Evolutionary conservation across 2,329 filamentous ascomycete genomes (phyloP).

Genomic region (Cadophora malorum): DNA sequence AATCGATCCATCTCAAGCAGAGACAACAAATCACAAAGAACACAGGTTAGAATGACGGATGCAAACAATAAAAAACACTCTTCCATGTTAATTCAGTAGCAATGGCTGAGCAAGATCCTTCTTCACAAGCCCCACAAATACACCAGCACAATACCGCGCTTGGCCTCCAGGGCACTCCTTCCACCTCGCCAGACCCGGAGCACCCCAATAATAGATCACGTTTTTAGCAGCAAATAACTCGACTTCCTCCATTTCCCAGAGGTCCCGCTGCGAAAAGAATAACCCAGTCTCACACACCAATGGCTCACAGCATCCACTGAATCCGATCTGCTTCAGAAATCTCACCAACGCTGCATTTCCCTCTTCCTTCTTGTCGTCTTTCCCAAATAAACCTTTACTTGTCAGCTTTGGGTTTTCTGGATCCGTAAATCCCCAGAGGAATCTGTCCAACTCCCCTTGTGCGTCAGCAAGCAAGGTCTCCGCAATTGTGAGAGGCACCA

Average conservation of each 20-base stretch:
- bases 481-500: constrained; percentile 11
- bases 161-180: neutral
- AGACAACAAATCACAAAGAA: neutral
- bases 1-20: neutral
- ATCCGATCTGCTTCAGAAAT: constrained; percentile 12
- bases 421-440: constrained; percentile 8
- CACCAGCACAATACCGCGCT: constrained; percentile 13
- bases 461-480: neutral
- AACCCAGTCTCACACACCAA: constrained; percentile 9
- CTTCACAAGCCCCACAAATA: constrained; percentile 18
- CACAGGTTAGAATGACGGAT: neutral
- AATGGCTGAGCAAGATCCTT: constrained; percentile 4
- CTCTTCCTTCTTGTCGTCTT: neutral
- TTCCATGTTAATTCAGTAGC: constrained; percentile 15
- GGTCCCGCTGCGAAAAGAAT: constrained; percentile 17
- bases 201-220: constrained; percentile 23
- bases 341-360: neutral
- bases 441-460: neutral
- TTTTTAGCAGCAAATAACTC: constrained; percentile 29
- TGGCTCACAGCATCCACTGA: neutral
- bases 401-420: neutral
- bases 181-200: constrained; percentile 21
- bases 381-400: neutral
- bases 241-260: neutral
- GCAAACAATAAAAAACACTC: neutral